These are phyloP conservation scores for Tolypocladium ophioglossoides DNA, from an alignment of 2,329 filamentous ascomycete genomes.

Conservation along the genomic window DNA sequence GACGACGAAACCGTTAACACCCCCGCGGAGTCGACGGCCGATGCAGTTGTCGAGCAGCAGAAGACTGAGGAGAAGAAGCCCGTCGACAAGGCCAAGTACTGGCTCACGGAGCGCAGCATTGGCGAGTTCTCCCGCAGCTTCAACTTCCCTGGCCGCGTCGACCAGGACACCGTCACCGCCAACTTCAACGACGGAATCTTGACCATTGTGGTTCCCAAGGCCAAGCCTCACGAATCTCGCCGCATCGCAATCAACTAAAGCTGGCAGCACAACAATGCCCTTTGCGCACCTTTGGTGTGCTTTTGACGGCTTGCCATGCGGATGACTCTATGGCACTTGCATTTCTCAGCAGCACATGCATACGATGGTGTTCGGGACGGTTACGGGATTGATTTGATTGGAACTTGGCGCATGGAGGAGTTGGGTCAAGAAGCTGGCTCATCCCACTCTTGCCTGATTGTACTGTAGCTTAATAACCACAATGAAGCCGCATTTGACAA, in stretches of 20 bases:
- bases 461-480: not conserved
- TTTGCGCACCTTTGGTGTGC: too few species aligned
- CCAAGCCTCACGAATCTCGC: slow-evolving; percentile 44
- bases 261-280: not conserved
- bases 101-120: slow-evolving; percentile 56
- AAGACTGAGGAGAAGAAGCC: slow-evolving; percentile 17
- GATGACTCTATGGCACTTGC: not conserved
- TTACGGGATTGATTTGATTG: not conserved
- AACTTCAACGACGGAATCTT: slow-evolving; percentile 56
- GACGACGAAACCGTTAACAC: slow-evolving; percentile 27
- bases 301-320: not conserved
- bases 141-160: slow-evolving; percentile 54
- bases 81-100: slow-evolving; percentile 49
- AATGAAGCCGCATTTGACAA: not conserved
- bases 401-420: not conserved
- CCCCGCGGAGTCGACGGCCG: slow-evolving; percentile 11
- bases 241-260: slow-evolving; percentile 44
- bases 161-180: slow-evolving; percentile 51
- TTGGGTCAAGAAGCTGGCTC: not conserved
- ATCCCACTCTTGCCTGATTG: not conserved
- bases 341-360: not conserved
- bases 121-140: slow-evolving; percentile 61
- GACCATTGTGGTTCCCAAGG: slow-evolving; percentile 54
- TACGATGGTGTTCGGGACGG: not conserved
- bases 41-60: slow-evolving; percentile 11